Evolutionary conservation across 352 stramenopile species (phyloP).

Genomic region (Phytophthora agathidicida): DNA sequence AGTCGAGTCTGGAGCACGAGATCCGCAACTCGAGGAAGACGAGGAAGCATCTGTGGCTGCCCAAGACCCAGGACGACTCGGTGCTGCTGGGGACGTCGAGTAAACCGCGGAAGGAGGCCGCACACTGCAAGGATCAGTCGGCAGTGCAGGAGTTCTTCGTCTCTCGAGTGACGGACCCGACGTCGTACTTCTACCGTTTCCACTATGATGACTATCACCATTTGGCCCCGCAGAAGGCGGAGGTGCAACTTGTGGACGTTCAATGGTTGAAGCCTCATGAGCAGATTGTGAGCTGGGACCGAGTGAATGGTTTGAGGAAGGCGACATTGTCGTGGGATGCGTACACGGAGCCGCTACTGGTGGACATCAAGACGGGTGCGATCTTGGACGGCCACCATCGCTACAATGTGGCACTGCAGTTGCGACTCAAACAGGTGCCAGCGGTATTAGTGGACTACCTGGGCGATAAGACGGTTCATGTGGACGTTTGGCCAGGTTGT

Average conservation of each 20-base stretch:
- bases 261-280: slow-evolving; percentile 88
- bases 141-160: slow-evolving; percentile 81
- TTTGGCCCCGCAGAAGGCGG: slow-evolving; percentile 70
- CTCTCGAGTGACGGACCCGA: slow-evolving; percentile 80
- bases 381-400: slow-evolving; percentile 88
- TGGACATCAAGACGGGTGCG: slow-evolving; percentile 78
- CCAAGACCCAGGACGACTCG: slow-evolving; percentile 80
- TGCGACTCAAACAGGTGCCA: slow-evolving; percentile 74
- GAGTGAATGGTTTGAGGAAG: slow-evolving; percentile 77
- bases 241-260: slow-evolving; percentile 85
- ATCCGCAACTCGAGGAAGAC: slow-evolving; percentile 68
- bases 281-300: slow-evolving; percentile 82
- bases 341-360: slow-evolving; percentile 81
- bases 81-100: slow-evolving; percentile 44
- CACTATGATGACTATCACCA: slow-evolving; percentile 71
- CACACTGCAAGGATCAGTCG: slow-evolving; percentile 25
- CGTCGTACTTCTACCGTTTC: slow-evolving; percentile 89
- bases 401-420: slow-evolving; percentile 78
- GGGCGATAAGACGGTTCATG: slow-evolving; percentile 70
- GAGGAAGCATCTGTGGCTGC: slow-evolving; percentile 74
- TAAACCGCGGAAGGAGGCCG: neutral
- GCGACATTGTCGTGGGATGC: slow-evolving; percentile 83
- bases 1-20: slow-evolving; percentile 69
- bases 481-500: slow-evolving; percentile 83
- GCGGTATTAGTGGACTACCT: slow-evolving; percentile 85